Percentiles rank a stretch among this genome's conserved stretches.
phyloP scores from a whole-genome alignment of 2,329 filamentous ascomycete species.

The Triangularia verruculosa region DNA sequence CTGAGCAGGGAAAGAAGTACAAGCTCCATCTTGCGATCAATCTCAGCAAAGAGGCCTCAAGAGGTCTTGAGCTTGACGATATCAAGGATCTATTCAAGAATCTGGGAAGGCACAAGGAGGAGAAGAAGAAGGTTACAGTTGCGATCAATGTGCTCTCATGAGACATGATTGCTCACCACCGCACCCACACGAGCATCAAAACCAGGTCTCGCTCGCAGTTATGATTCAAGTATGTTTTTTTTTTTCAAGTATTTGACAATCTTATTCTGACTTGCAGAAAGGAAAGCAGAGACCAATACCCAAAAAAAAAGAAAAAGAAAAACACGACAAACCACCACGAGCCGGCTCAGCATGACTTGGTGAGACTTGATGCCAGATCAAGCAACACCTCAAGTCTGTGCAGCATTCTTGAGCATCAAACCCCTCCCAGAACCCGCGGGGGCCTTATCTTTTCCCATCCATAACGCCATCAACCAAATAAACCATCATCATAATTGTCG shows the following conservation, averaged over 20 bases:
- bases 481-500: not conserved
- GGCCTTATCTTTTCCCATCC: not conserved
- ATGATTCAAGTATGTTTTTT: not conserved
- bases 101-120: conserved; percentile 35
- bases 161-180: not conserved
- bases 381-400: not conserved
- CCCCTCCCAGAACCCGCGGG: not conserved
- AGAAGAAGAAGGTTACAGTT: conserved; percentile 34
- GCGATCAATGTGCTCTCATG: conserved; percentile 9
- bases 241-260: not conserved
- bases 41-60: conserved; percentile 31
- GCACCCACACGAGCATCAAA: not conserved
- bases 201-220: not conserved
- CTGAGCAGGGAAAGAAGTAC: conserved; percentile 35
- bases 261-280: not conserved
- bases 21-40: conserved; percentile 38
- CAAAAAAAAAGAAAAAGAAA: not conserved
- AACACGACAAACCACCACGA: not conserved
- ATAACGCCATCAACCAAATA: not conserved
- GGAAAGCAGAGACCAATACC: not conserved
- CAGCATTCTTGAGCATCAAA: conserved; percentile 1
- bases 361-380: not conserved
- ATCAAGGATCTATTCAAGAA: conserved; percentile 36
- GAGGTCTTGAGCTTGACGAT: conserved; percentile 34
- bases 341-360: not conserved